Evolutionary conservation across 768 basidiomycete genomes (phyloP), one percentile per base, ranked within the genome.

Genomic region (Rhizopogon salebrosus): DNA sequence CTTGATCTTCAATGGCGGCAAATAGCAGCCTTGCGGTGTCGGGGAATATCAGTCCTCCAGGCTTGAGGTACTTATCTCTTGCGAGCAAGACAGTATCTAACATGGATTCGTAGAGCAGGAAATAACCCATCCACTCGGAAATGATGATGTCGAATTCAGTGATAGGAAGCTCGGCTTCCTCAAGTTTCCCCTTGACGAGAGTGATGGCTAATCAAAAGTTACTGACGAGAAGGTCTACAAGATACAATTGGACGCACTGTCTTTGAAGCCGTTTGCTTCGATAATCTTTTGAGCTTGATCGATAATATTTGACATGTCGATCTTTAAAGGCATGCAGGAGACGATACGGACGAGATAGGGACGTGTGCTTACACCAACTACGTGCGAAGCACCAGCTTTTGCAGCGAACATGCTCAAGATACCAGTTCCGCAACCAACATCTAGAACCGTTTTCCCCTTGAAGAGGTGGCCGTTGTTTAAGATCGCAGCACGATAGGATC

Each of bases 41-140:
- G 9, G 97, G 97, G 78, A 99, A 98, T 67, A 99, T 91, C 48
- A 90, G 78, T 51, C 97, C 97, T 40, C 75, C 90, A 48, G 84
- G 83, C 61, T 89, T 93, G 62, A 99, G 83, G 76, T 97, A 98
- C 71, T 91, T 92, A 79, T 99, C 97, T 53, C 97, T 84, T 6
- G 97, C 97, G 42, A 95, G 79, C 39, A 99, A 83, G 51, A 99
- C 97, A 23, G 95, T 98, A 74, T 99, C 95, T 60, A 98, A 84
- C 97, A 99, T 98, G 64, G 93, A 95, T 70, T 98, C 97, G 76
- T 98, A 98, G 31, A 99, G 83, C 46, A 98, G 77, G 80, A 98
- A 98, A 74, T 99, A 99, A 39, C 97, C 97, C 97, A 99, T 99
- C 97, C 95, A 99, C 70, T 99, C 97, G 56, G 94, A 97, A 66